These are phyloP conservation scores for Tieghemostelium lacteum DNA, from an alignment of 78 protist genomes.

Conservation along the genomic window DNA sequence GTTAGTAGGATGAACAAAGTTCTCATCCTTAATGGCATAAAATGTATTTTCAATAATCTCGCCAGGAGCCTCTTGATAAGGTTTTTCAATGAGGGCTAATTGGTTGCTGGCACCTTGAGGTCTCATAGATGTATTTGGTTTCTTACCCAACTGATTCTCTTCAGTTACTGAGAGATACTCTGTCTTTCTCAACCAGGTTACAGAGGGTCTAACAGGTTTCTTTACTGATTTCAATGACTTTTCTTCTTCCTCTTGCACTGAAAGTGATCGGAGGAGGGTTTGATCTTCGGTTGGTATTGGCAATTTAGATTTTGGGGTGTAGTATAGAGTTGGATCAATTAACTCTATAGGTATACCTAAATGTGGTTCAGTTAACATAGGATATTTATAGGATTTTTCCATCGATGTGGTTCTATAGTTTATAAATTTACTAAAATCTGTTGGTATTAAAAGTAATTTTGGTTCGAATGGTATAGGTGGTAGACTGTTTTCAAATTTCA, in stretches of 20 bases:
- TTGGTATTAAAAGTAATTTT: slow-evolving; percentile 39
- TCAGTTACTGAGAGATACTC: slow-evolving; percentile 38
- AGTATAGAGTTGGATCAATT: slow-evolving; percentile 41
- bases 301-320: slow-evolving; percentile 3
- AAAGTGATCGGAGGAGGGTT: slow-evolving; percentile 14
- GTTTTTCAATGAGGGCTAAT: neutral
- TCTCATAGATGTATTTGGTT: neutral
- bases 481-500: slow-evolving; percentile 32
- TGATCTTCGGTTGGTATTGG: slow-evolving; percentile 22
- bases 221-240: neutral
- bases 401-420: slow-evolving; percentile 63
- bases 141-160: slow-evolving; percentile 42
- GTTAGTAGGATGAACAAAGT: slow-evolving; percentile 64
- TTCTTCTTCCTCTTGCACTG: slow-evolving; percentile 14
- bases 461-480: slow-evolving; percentile 71
- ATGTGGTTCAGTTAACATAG: slow-evolving; percentile 45
- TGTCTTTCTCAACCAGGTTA: slow-evolving; percentile 57
- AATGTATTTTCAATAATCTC: slow-evolving; percentile 57
- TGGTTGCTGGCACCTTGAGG: neutral
- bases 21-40: neutral
- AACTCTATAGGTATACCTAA: slow-evolving; percentile 68
- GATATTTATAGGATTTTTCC: slow-evolving; percentile 54
- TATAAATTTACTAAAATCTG: slow-evolving; percentile 33
- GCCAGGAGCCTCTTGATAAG: too few relatives aligned
- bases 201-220: slow-evolving; percentile 25